Conservation (phyloP, 2,329 filamentous ascomycete genomes). For the Torrubiellomyces zombiae region DNA sequence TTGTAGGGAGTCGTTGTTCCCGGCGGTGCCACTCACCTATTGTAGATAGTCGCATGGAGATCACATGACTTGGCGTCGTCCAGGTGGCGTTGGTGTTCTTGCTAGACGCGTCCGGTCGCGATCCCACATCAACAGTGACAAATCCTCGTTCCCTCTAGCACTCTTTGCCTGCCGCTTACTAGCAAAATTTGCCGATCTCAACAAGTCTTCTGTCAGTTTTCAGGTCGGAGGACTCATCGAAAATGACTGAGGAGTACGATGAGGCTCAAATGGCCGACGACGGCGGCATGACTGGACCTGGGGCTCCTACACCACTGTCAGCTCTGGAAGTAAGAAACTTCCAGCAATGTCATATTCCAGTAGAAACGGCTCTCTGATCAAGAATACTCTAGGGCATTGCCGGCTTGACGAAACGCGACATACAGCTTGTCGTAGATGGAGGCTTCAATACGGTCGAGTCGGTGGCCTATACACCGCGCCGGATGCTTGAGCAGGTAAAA, state of each 20-base stretch:
- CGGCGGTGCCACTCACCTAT: neutral
- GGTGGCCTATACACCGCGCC: conserved; percentile 76
- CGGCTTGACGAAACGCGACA: conserved; percentile 85
- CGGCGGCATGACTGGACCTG: conserved; percentile 58
- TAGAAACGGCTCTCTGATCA: too few relatives aligned
- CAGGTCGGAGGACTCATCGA: too few relatives aligned
- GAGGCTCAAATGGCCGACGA: conserved; percentile 53
- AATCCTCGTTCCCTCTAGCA: conserved; percentile 5
- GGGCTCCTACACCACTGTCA: conserved; percentile 78
- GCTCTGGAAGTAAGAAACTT: conserved; percentile 60
- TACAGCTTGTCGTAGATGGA: conserved; percentile 80
- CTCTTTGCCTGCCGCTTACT: neutral
- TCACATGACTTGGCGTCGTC: conserved; percentile 23
- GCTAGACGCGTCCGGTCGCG: conserved; percentile 19
- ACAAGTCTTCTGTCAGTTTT: too few relatives aligned
- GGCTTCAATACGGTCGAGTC: conserved; percentile 93
- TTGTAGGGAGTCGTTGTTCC: too few relatives aligned
- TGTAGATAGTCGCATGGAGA: neutral
- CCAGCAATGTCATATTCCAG: neutral
- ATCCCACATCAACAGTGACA: conserved; percentile 9
- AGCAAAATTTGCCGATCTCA: neutral
- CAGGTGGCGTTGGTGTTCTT: conserved; percentile 11
- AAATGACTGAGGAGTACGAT: conserved; percentile 43
- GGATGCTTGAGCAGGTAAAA: conserved; percentile 85
- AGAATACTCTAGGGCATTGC: conserved; percentile 52